phyloP scores from a whole-genome alignment of 2,329 filamentous ascomycete genomes.

The Cercospora sesami region DNA sequence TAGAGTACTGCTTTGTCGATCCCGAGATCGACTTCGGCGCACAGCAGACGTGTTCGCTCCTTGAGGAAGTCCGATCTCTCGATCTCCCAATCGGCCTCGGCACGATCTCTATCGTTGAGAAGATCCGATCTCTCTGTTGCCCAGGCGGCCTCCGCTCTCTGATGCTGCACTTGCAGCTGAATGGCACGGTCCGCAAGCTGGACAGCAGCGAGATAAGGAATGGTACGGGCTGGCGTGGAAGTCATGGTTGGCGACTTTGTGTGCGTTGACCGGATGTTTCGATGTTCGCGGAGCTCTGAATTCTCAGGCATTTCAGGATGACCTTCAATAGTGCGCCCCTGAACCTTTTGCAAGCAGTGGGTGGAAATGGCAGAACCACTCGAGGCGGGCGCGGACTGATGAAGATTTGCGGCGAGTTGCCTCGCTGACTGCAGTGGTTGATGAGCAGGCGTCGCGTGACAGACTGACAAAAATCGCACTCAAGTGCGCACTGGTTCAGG shows the following conservation, averaged over 20 bases:
- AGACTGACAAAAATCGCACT: background rate
- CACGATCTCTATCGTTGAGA: too few species aligned
- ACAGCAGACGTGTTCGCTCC: too few species aligned
- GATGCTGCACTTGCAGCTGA: background rate
- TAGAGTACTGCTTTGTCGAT: too few species aligned
- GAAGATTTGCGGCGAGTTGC: too few species aligned
- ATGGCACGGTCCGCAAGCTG: background rate
- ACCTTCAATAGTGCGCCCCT: background rate
- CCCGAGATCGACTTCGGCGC: too few species aligned
- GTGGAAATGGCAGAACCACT: too few species aligned
- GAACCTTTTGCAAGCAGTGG: background rate
- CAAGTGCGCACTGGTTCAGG: background rate
- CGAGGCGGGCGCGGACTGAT: too few species aligned
- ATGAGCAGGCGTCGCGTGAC: background rate
- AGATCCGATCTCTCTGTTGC: background rate
- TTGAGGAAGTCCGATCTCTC: too few species aligned
- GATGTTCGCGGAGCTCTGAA: background rate
- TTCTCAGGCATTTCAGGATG: background rate
- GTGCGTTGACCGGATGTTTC: background rate
- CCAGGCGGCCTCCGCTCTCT: background rate
- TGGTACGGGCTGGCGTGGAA: background rate
- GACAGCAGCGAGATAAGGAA: background rate
- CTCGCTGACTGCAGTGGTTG: too few species aligned
- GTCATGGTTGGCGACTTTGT: background rate
- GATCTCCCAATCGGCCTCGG: too few species aligned